phyloP scores from a whole-genome alignment of 495 filamentous ascomycete genomes.

The Recurvomyces mirabilis region DNA sequence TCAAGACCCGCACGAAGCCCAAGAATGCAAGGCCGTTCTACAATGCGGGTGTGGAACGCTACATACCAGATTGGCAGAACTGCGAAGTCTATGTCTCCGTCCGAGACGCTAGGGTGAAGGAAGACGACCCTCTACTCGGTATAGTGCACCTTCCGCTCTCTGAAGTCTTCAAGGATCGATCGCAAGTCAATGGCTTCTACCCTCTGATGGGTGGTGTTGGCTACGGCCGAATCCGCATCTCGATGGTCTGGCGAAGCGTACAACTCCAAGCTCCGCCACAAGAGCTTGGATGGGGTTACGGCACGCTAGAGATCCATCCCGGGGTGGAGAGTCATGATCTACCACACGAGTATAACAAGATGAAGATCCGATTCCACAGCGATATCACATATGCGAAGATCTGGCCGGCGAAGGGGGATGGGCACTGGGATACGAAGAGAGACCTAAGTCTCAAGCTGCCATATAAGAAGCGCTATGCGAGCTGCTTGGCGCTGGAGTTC shows the following conservation, averaged over 20 bases:
- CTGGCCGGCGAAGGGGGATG: conserved; percentile 23
- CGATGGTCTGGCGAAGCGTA: conserved; percentile 58
- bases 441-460: conserved; percentile 37
- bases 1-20: conserved; percentile 60
- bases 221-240: conserved; percentile 53
- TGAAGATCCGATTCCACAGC: conserved; percentile 46
- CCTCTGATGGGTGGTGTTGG: conserved; percentile 53
- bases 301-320: conserved; percentile 47
- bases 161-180: conserved; percentile 44
- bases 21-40: conserved; percentile 69
- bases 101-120: conserved; percentile 52
- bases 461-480: conserved; percentile 50
- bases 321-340: conserved; percentile 28
- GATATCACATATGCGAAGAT: conserved; percentile 44
- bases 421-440: conserved; percentile 32
- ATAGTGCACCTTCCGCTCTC: conserved; percentile 53
- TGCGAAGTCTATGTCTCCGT: conserved; percentile 54
- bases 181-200: conserved; percentile 50
- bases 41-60: conserved; percentile 63
- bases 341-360: conserved; percentile 32
- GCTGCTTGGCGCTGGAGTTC: conserved; percentile 51
- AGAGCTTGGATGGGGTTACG: conserved; percentile 55
- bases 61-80: conserved; percentile 55
- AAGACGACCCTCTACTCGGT: conserved; percentile 55
- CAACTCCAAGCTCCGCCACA: conserved; percentile 43